Evolutionary conservation across 202 grass and related monocot genomes (phyloP).

Genomic region (Carex arenaria): DNA sequence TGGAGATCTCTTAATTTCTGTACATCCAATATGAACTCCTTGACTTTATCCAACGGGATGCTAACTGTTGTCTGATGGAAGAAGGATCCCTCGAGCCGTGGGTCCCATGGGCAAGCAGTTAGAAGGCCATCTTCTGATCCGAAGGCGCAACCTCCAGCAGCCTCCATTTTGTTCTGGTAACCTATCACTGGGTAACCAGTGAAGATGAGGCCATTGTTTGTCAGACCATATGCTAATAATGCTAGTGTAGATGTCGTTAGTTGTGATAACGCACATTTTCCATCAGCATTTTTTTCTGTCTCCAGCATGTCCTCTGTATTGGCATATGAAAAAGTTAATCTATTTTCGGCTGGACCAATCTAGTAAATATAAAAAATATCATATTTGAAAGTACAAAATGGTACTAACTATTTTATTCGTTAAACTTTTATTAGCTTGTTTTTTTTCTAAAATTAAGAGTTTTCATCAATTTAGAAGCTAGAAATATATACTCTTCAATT

Average conservation of each 20-base stretch:
- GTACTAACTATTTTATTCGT: neutral
- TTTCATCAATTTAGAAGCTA: neutral
- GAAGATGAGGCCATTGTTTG: slow-evolving; percentile 54
- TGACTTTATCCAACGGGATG: slow-evolving; percentile 36
- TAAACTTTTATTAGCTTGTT: neutral
- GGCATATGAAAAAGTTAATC: neutral
- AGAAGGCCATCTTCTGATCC: slow-evolving; percentile 34
- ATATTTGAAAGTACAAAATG: neutral
- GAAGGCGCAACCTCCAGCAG: slow-evolving; percentile 37
- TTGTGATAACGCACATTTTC: slow-evolving; percentile 32
- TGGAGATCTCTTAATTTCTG: slow-evolving; percentile 56
- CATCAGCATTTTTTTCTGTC: slow-evolving; percentile 18
- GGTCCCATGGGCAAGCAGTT: slow-evolving; percentile 54
- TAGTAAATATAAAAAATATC: neutral
- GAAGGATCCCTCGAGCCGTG: slow-evolving; percentile 26
- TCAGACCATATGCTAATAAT: slow-evolving; percentile 43
- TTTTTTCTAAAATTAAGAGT: neutral
- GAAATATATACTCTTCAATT: neutral
- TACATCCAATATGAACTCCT: slow-evolving; percentile 52
- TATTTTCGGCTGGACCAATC: neutral
- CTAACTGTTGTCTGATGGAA: slow-evolving; percentile 50
- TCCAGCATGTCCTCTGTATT: slow-evolving; percentile 34
- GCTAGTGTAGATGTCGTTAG: neutral
- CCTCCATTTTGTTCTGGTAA: slow-evolving; percentile 57
- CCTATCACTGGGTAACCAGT: slow-evolving; percentile 69